Base-by-base conservation (phyloP, 345 rosid genomes). In the Excoecaria agallocha region DNA sequence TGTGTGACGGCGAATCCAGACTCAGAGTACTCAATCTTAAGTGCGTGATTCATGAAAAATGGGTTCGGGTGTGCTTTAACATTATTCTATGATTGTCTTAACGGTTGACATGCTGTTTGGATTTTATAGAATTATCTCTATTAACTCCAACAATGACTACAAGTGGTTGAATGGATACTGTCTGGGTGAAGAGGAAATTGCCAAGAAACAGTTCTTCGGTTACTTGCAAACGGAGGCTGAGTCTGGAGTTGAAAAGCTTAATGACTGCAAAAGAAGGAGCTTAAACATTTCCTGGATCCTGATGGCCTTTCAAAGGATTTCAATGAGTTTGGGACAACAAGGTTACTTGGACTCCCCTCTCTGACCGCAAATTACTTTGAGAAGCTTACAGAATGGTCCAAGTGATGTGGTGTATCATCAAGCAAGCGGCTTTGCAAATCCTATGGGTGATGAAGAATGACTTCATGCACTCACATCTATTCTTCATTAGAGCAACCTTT, bases 211-310 rank as follows among this genome's bases (percentile, higher is more conserved):
- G 30, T 60, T 84, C 12, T 84, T 81, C 22, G 85, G 80, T n/a
- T 71, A 74, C 59, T n/a, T n/a, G n/a, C n/a, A 84, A 66, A 81
- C 86, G 41, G 81, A 84, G 81, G 87, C 83, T 11, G 87, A 79
- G 71, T 24, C 68, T 38, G 61, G 61, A 49, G 48, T 81, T 60
- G 87, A 84, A 57, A 81, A 63, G 68, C 81, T 84, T n/a, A 84
- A 84, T 38, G 37, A 68, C 37, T 78, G 52, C 37, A 81, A 74
- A 12, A 84, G 74, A 71, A 62, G 56, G 83, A 79, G 35, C 19
- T 84, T 52, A 11, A 15, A 6, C 52, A 45, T 22, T 81, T 81
- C 41, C 66, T 81, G 0, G 9, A 63, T 7, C 6, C 19, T 10
- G 39, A 17, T 37, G 51, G 15, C 4, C 37, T 13, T 5, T 8